These are phyloP conservation scores for Nicotiana sylvestris DNA, from an alignment of 257 asterid genomes.

Conservation along the genomic window DNA sequence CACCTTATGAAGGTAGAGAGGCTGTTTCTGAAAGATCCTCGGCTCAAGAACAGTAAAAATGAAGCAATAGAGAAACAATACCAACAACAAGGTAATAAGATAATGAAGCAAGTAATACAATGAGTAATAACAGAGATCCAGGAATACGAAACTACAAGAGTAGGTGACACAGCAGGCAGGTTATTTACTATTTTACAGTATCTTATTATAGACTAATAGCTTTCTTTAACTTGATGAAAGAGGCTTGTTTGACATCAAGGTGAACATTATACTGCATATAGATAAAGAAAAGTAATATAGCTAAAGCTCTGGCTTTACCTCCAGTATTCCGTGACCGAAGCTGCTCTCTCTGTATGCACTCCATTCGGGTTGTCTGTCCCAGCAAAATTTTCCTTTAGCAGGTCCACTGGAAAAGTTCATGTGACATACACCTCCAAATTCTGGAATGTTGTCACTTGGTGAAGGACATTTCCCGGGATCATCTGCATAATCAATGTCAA, in stretches of 20 bases:
- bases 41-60: too few relatives aligned
- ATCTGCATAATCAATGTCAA: conserved; percentile 77
- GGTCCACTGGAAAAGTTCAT: conserved; percentile 68
- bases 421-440: conserved; percentile 65
- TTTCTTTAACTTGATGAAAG: neutral
- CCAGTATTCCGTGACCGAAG: conserved; percentile 95
- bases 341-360: conserved; percentile 96
- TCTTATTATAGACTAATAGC: neutral
- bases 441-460: conserved; percentile 48
- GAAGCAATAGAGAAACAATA: too few relatives aligned
- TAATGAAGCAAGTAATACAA: too few relatives aligned
- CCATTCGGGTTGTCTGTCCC: conserved; percentile 92
- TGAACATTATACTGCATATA: neutral
- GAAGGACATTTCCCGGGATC: conserved; percentile 78
- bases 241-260: neutral
- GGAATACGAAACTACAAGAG: too few relatives aligned
- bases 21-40: too few relatives aligned
- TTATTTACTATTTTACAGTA: neutral
- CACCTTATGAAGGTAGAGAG: too few relatives aligned
- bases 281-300: neutral
- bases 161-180: neutral
- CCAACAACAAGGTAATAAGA: too few relatives aligned
- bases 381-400: conserved; percentile 72
- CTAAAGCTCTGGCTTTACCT: conserved; percentile 41
- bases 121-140: too few relatives aligned